Percentiles rank a stretch among this genome's conserved stretches.
These are phyloP conservation scores for Colletotrichum caudatum DNA, from an alignment of 2,329 filamentous ascomycete species.

Conservation along the genomic window DNA sequence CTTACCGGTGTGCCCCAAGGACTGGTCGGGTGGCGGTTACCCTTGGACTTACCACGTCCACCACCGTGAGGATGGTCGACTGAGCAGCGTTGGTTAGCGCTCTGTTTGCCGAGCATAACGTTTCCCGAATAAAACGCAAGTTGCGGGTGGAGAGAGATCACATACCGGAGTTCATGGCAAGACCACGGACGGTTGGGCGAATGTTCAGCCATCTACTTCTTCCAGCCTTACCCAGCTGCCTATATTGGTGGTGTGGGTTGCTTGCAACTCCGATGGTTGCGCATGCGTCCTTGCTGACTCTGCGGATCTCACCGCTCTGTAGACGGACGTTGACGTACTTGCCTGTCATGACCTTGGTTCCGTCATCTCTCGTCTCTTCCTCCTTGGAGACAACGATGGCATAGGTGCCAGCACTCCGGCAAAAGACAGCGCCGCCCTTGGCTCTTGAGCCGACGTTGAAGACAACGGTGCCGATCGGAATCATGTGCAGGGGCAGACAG, in stretches of 20 bases:
- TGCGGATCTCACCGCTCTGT: constrained; percentile 92
- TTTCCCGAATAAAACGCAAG: background rate
- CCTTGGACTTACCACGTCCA: constrained; percentile 99
- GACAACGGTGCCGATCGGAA: constrained; percentile 92
- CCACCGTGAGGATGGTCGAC: constrained; percentile 98
- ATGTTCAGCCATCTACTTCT: constrained; percentile 94
- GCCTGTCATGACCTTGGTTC: constrained; percentile 72
- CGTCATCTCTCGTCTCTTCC: constrained; percentile 74
- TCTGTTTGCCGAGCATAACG: background rate
- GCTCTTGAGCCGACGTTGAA: constrained; percentile 87
- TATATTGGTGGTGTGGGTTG: constrained; percentile 91
- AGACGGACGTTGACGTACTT: constrained; percentile 86
- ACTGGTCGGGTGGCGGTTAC: constrained; percentile 93
- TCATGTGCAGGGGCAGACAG: constrained; percentile 94
- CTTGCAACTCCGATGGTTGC: constrained; percentile 95
- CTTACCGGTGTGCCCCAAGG: constrained; percentile 96
- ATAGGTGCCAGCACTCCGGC: constrained; percentile 93
- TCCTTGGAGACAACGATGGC: constrained; percentile 91
- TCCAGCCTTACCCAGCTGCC: constrained; percentile 93
- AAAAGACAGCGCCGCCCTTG: constrained; percentile 86
- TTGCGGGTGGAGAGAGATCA: constrained; percentile 28
- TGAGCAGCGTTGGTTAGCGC: constrained; percentile 47
- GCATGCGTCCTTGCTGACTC: constrained; percentile 91
- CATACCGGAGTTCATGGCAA: constrained; percentile 97
- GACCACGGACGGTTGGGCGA: constrained; percentile 92